Conservation (phyloP, 345 rosid genomes). For the rapeseed (Brassica napus) region Da-Ae NC_063436.1:25773001-25773500, state of each 20-base stretch:
- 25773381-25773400: slow-evolving; percentile 16
- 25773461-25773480: background rate
- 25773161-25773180: background rate
- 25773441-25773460: slow-evolving; percentile 21
- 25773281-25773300: background rate
- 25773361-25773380: slow-evolving; percentile 10
- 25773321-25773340: slow-evolving; percentile 1
- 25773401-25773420: background rate
- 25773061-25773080: background rate
- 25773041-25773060: background rate
- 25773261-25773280: background rate
- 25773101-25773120: background rate
- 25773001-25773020: background rate
- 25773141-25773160: background rate
- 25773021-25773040: background rate
- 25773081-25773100: background rate
- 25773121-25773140: background rate
- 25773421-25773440: background rate
- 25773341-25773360: background rate
- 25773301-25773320: background rate
- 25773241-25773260: background rate
- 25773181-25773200: background rate
- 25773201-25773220: slow-evolving; percentile 1
- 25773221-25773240: background rate
- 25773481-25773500: background rate